phyloP scores from a whole-genome alignment of 208 protist genomes.

The Leishmania braziliensis region DNA sequence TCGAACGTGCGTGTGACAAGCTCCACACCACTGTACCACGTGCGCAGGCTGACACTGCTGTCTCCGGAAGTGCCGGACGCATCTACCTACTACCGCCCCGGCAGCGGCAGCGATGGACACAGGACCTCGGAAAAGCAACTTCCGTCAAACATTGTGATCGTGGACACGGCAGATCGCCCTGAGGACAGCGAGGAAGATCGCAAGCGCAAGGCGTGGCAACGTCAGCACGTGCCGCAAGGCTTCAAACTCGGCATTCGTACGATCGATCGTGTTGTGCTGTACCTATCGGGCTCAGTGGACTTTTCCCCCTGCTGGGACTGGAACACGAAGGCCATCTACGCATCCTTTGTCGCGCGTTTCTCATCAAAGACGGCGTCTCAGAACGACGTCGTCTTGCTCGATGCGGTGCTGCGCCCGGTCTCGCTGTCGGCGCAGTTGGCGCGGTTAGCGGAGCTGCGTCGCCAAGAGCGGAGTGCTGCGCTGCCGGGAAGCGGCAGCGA shows the following conservation, averaged over 20 bases:
- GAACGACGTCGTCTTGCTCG: conserved; percentile 65
- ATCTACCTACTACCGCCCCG: conserved; percentile 12
- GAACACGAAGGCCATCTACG: conserved; percentile 82
- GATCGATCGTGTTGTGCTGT: conserved; percentile 41
- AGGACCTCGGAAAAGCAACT: background rate
- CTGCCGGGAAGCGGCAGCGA: background rate
- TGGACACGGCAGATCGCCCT: conserved; percentile 15
- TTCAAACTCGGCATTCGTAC: conserved; percentile 17
- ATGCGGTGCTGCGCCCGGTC: conserved; percentile 46
- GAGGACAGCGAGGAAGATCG: conserved; percentile 21
- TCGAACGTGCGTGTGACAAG: conserved; percentile 33
- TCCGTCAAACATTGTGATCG: conserved; percentile 15
- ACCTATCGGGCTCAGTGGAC: conserved; percentile 43
- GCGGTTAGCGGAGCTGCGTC: conserved; percentile 22
- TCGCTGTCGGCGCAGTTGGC: conserved; percentile 23
- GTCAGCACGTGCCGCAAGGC: conserved; percentile 13
- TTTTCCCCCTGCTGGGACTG: conserved; percentile 71
- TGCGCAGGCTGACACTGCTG: conserved; percentile 25
- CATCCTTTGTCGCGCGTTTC: conserved; percentile 64
- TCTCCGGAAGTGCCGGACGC: conserved; percentile 7
- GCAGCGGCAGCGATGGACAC: background rate
- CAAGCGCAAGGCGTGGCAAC: conserved; percentile 25
- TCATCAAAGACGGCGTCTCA: conserved; percentile 13
- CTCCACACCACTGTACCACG: conserved; percentile 26
- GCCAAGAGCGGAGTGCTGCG: conserved; percentile 13